Conservation (phyloP, 176 grass and related monocot genomes). For the Zea luxurians region DNA sequence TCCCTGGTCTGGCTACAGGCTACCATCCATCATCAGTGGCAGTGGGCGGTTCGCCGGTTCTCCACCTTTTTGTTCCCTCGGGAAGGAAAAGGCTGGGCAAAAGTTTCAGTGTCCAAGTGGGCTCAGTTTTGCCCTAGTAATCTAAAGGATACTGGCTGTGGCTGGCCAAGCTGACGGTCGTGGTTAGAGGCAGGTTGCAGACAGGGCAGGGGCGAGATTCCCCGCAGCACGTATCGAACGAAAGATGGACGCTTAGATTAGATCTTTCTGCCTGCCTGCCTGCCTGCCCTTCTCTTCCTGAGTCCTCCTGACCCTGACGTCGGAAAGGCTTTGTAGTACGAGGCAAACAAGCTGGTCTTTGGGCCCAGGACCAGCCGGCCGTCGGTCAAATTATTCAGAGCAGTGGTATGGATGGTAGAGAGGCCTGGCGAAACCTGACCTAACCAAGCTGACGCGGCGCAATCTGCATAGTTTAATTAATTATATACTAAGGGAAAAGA, state of each 20-base stretch:
- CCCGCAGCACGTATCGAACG: conserved; percentile 29
- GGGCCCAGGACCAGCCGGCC: not conserved
- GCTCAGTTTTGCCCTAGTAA: conserved; percentile 51
- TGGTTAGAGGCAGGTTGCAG: conserved; percentile 40
- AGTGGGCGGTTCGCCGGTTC: conserved; percentile 56
- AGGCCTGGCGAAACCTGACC: conserved; percentile 45
- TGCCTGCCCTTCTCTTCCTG: conserved; percentile 38
- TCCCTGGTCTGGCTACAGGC: not conserved
- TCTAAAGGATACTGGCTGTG: conserved; percentile 34
- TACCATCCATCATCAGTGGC: not conserved
- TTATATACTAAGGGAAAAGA: not conserved
- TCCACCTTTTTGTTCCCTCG: conserved; percentile 63
- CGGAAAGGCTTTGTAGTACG: conserved; percentile 53
- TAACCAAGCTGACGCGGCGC: conserved; percentile 43
- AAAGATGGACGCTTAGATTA: conserved; percentile 34
- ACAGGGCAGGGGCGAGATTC: conserved; percentile 44
- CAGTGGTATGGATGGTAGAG: conserved; percentile 22
- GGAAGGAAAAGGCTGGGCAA: conserved; percentile 50
- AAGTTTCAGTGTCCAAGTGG: conserved; percentile 49
- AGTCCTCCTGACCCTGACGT: not conserved
- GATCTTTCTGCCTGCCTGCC: conserved; percentile 43
- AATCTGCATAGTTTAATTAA: conserved; percentile 23
- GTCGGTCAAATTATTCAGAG: conserved; percentile 43
- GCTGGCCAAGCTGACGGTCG: conserved; percentile 44
- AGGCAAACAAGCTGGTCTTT: conserved; percentile 45